Evolutionary conservation across 495 filamentous ascomycete species (phyloP).

Genomic region (Talaromyces proteolyticus): DNA sequence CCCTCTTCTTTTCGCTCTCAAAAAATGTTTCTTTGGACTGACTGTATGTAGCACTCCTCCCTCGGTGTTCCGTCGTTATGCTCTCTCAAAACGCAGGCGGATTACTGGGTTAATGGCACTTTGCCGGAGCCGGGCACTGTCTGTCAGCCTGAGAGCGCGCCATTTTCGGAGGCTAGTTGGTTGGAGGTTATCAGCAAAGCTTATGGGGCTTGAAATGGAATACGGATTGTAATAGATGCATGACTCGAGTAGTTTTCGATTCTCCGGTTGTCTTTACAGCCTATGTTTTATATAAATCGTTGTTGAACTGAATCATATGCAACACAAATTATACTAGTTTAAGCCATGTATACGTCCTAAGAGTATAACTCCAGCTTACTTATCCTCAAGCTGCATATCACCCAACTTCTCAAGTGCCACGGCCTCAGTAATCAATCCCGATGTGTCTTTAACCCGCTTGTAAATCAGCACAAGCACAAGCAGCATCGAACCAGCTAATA

Average conservation of each 20-base stretch:
- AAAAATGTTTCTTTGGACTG: not conserved
- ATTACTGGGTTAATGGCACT: conserved; percentile 30
- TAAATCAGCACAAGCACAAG: conserved; percentile 8
- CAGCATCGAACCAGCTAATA: conserved; percentile 9
- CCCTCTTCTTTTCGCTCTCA: not conserved
- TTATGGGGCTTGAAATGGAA: conserved; percentile 5
- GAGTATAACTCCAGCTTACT: not conserved
- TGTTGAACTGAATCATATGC: no score
- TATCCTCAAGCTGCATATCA: not conserved
- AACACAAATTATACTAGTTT: no score
- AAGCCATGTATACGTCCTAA: not conserved
- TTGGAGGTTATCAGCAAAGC: not conserved
- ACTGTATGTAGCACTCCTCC: conserved; percentile 22
- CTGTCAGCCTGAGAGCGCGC: conserved; percentile 14
- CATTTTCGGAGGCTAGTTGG: conserved; percentile 5
- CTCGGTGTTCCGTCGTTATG: conserved; percentile 29
- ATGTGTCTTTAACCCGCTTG: conserved; percentile 8
- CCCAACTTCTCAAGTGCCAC: not conserved
- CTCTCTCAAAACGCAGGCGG: conserved; percentile 18
- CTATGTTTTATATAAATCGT: no score
- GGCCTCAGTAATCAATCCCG: not conserved
- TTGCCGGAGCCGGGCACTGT: conserved; percentile 26
- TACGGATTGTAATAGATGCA: no score
- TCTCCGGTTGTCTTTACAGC: no score
- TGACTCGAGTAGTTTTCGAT: no score